Conservation (phyloP, 2,329 filamentous ascomycete species). For the Arthrobotrys musiformis region DNA sequence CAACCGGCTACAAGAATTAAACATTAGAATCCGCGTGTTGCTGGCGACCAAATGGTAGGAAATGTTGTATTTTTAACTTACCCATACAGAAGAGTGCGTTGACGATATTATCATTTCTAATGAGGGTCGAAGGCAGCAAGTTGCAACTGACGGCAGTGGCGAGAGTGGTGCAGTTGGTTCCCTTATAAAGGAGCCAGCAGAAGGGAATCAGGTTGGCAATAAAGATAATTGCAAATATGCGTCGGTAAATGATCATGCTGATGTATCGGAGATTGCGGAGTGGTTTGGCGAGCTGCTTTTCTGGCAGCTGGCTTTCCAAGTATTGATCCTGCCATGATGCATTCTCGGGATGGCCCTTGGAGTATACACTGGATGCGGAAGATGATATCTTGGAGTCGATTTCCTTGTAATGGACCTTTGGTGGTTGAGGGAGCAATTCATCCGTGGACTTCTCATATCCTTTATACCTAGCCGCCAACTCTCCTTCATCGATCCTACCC, state of each 20-base stretch:
- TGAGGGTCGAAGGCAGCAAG: slow-evolving; percentile 65
- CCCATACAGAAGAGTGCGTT: slow-evolving; percentile 65
- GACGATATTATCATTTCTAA: slow-evolving; percentile 68
- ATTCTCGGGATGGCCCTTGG: slow-evolving; percentile 8
- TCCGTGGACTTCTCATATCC: slow-evolving; percentile 25
- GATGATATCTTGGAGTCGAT: slow-evolving; percentile 16
- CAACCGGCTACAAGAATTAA: slow-evolving; percentile 59
- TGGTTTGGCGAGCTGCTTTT: slow-evolving; percentile 76
- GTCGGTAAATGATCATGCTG: slow-evolving; percentile 61
- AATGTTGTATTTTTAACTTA: slow-evolving; percentile 53
- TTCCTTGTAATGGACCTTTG: slow-evolving; percentile 41
- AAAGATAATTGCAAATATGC: slow-evolving; percentile 64
- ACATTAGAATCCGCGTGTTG: slow-evolving; percentile 38
- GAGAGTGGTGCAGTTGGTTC: slow-evolving; percentile 40
- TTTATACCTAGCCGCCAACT: slow-evolving; percentile 33
- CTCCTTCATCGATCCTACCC: slow-evolving; percentile 41
- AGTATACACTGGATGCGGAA: slow-evolving; percentile 40
- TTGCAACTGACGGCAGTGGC: slow-evolving; percentile 62
- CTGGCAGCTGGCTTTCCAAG: slow-evolving; percentile 74
- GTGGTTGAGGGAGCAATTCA: slow-evolving; percentile 20
- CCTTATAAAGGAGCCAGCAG: slow-evolving; percentile 48
- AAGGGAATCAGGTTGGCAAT: slow-evolving; percentile 61
- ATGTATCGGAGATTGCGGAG: slow-evolving; percentile 70
- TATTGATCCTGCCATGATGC: slow-evolving; percentile 53
- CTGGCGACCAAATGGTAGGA: background rate